phyloP scores from a whole-genome alignment of 2,329 filamentous ascomycete species.

The Fusarium transvaalense region DNA sequence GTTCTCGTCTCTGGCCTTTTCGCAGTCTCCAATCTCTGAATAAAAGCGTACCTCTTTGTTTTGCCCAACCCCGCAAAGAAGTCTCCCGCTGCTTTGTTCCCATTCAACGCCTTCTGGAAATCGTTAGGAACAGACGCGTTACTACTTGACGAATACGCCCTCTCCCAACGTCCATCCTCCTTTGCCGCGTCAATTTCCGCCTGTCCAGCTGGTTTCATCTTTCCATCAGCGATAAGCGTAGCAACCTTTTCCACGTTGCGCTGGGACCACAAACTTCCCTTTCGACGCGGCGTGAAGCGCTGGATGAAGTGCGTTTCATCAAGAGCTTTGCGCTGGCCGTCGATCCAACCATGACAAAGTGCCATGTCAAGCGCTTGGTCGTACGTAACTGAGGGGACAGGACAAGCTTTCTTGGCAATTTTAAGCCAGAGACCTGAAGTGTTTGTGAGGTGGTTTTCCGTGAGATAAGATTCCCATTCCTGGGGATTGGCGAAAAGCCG shows the following conservation, averaged over 20 bases:
- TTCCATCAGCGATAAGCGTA: slow-evolving; percentile 57
- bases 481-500: slow-evolving; percentile 29
- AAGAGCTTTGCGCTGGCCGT: slow-evolving; percentile 63
- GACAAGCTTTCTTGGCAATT: slow-evolving; percentile 61
- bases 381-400: slow-evolving; percentile 60
- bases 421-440: slow-evolving; percentile 60
- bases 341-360: slow-evolving; percentile 73
- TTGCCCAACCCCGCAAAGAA: slow-evolving; percentile 61
- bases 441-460: slow-evolving; percentile 25
- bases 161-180: slow-evolving; percentile 69
- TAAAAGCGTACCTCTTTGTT: slow-evolving; percentile 60
- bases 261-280: slow-evolving; percentile 69
- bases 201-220: slow-evolving; percentile 63
- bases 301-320: slow-evolving; percentile 65
- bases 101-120: slow-evolving; percentile 59
- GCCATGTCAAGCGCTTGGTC: slow-evolving; percentile 67
- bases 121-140: slow-evolving; percentile 62
- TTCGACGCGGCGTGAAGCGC: slow-evolving; percentile 69
- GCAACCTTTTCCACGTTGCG: slow-evolving; percentile 68
- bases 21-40: slow-evolving; percentile 60
- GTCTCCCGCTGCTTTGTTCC: slow-evolving; percentile 51
- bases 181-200: slow-evolving; percentile 67
- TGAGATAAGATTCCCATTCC: slow-evolving; percentile 39
- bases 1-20: slow-evolving; percentile 53
- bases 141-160: slow-evolving; percentile 66